These are phyloP conservation scores for Wallacemonas collosoma DNA, from an alignment of 208 protist species.

Conservation along the genomic window DNA sequence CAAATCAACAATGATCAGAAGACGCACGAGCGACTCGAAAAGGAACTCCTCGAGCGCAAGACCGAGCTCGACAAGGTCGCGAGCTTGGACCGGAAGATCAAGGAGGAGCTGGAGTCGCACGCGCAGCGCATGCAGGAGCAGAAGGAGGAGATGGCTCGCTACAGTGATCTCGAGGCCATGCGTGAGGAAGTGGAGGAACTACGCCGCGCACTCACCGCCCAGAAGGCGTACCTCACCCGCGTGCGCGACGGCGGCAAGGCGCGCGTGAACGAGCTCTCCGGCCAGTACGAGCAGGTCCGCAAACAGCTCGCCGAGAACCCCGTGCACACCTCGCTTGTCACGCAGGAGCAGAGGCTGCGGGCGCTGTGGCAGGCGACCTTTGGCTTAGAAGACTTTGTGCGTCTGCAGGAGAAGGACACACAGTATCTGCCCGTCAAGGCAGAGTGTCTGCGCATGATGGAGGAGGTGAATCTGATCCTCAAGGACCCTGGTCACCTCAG, in stretches of 20 bases:
- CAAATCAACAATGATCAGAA: slow-evolving; percentile 82
- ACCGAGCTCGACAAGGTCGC: slow-evolving; percentile 88
- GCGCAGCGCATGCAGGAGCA: slow-evolving; percentile 81
- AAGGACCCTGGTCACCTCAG: slow-evolving; percentile 57
- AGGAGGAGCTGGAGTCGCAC: slow-evolving; percentile 80
- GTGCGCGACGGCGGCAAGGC: slow-evolving; percentile 76
- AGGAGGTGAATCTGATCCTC: slow-evolving; percentile 83
- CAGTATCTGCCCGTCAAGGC: slow-evolving; percentile 85
- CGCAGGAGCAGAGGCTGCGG: slow-evolving; percentile 87
- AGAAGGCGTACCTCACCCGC: slow-evolving; percentile 60
- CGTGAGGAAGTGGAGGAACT: slow-evolving; percentile 65
- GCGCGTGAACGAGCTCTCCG: slow-evolving; percentile 65
- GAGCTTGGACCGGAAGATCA: slow-evolving; percentile 89
- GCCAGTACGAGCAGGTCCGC: slow-evolving; percentile 50
- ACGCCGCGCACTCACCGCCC: slow-evolving; percentile 43
- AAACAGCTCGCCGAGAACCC: slow-evolving; percentile 58
- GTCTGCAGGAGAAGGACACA: slow-evolving; percentile 87
- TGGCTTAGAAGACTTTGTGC: slow-evolving; percentile 87
- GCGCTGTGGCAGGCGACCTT: slow-evolving; percentile 88
- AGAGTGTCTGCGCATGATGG: slow-evolving; percentile 79
- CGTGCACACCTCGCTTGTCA: slow-evolving; percentile 52
- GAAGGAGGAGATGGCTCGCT: slow-evolving; percentile 75
- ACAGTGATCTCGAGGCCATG: slow-evolving; percentile 76
- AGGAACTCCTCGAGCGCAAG: slow-evolving; percentile 90
- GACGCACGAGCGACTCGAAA: slow-evolving; percentile 87